Evolutionary conservation across 129 eudicot genomes (phyloP).

Genomic region (Chrysanthemum lavandulifolium): DNA sequence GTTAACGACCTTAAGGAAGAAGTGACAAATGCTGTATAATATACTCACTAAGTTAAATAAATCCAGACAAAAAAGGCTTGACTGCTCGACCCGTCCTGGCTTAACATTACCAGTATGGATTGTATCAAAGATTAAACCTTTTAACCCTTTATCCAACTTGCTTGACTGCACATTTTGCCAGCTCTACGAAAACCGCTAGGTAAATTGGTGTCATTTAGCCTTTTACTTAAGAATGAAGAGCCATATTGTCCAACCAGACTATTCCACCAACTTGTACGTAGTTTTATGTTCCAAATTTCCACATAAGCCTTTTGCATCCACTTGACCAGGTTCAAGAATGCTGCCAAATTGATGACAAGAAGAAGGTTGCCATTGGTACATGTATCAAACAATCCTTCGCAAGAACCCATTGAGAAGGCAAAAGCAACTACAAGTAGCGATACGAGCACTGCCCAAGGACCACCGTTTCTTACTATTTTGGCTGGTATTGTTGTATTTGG

Average conservation of each 20-base stretch:
- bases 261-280: background rate
- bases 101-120: too few species aligned
- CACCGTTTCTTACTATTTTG: constrained; percentile 72
- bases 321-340: constrained; percentile 46
- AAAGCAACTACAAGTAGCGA: constrained; percentile 28
- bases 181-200: background rate
- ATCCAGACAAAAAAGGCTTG: too few species aligned
- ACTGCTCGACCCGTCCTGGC: too few species aligned
- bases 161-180: background rate
- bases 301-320: background rate
- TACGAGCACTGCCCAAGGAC: constrained; percentile 43
- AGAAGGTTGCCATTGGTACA: constrained; percentile 26
- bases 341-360: constrained; percentile 19
- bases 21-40: too few species aligned
- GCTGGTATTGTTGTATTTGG: constrained; percentile 63
- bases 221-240: background rate
- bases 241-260: background rate
- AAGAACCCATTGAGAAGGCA: constrained; percentile 25
- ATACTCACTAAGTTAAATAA: too few species aligned
- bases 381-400: constrained; percentile 46
- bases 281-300: background rate
- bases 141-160: background rate
- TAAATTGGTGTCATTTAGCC: background rate
- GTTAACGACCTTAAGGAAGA: too few species aligned
- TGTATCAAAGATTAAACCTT: too few species aligned